Evolutionary conservation across 257 asterid species (phyloP).

Genomic region (Coffea canephora): DNA sequence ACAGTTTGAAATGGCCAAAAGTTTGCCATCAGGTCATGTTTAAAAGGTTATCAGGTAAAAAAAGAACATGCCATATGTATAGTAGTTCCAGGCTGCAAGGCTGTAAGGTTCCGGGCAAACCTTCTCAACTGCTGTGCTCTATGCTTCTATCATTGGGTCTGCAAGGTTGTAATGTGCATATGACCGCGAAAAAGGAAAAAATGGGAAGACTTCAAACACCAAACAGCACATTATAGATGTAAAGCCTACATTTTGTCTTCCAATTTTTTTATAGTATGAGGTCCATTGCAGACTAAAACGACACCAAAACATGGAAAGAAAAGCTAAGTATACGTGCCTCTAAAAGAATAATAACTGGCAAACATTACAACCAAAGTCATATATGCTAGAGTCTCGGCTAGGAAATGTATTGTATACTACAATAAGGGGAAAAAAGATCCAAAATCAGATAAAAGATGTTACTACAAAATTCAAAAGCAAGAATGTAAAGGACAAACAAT

Average conservation of each 20-base stretch:
- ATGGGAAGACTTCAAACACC: not conserved
- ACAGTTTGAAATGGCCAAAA: not conserved
- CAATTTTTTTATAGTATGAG: not conserved
- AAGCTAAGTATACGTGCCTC: too few relatives aligned
- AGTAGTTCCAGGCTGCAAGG: not conserved
- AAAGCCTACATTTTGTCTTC: not conserved
- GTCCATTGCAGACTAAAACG: not conserved
- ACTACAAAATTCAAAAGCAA: not conserved
- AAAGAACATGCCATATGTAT: not conserved
- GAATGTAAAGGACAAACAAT: not conserved
- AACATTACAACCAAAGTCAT: not conserved
- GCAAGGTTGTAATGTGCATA: too few relatives aligned
- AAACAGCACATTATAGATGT: not conserved
- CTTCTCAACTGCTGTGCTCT: not conserved
- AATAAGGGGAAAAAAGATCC: not conserved
- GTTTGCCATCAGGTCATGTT: not conserved
- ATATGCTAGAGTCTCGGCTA: not conserved
- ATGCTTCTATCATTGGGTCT: not conserved
- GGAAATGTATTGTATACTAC: not conserved
- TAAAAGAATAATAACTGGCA: too few relatives aligned
- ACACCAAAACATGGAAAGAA: not conserved
- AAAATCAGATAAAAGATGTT: not conserved
- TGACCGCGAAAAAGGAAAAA: too few relatives aligned
- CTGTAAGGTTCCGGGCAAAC: too few relatives aligned
- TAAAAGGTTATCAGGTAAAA: not conserved